These are phyloP conservation scores for Tetrahymena thermophila DNA, from an alignment of 73 alveolate genomes.

Conservation along the genomic window DNA sequence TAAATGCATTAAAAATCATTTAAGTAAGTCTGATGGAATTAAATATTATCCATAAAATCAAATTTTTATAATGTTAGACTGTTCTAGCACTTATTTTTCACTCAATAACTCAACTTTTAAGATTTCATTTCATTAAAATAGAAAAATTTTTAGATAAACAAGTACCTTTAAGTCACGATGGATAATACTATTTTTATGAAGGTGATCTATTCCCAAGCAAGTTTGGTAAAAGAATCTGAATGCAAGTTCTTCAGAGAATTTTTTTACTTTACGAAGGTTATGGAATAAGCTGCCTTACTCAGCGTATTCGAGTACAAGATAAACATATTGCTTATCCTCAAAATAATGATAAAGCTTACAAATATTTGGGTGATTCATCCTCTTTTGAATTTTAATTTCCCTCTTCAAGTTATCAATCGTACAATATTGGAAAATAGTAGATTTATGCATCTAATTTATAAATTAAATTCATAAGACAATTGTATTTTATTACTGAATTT, in stretches of 20 bases:
- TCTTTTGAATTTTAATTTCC: conserved; percentile 89
- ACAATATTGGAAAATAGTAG: conserved; percentile 26
- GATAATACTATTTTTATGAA: conserved; percentile 43
- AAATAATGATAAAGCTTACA: conserved; percentile 74
- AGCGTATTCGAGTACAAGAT: conserved; percentile 68
- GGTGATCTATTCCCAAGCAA: conserved; percentile 47
- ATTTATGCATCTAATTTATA: conserved; percentile 20
- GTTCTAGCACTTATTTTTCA: not conserved
- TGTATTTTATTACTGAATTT: not conserved
- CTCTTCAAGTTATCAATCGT: conserved; percentile 42
- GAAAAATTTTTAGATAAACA: not conserved
- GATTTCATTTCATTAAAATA: not conserved
- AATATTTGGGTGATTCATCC: conserved; percentile 79
- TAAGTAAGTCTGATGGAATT: not conserved
- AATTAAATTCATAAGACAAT: not conserved
- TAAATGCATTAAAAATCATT: not conserved
- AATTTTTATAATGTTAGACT: not conserved
- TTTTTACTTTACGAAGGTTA: conserved; percentile 25
- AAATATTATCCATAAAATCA: not conserved
- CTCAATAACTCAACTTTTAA: not conserved
- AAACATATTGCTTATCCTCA: conserved; percentile 82
- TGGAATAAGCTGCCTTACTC: conserved; percentile 48
- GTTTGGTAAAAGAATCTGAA: conserved; percentile 43
- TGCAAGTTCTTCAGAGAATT: conserved; percentile 51
- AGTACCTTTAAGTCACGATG: conserved; percentile 52